Percentiles rank a stretch among this genome's conserved stretches.
Conservation (phyloP, 2,329 filamentous ascomycete genomes). For the Madurella mycetomatis region DNA sequence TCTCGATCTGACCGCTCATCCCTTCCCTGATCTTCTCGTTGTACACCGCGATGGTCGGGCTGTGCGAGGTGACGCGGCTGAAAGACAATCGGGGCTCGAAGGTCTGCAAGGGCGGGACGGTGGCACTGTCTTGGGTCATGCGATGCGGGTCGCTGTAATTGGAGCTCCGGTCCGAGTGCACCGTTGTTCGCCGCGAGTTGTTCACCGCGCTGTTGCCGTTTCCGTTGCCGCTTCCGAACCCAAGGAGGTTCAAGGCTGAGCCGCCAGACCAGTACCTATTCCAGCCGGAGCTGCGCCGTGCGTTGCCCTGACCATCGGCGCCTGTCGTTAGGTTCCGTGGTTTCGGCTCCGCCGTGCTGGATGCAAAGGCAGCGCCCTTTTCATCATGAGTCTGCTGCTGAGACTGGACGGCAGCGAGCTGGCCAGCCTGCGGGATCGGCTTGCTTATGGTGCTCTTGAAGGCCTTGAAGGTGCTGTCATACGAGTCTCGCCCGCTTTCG, state of each 20-base stretch:
- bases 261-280: conserved; percentile 74
- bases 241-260: conserved; percentile 62
- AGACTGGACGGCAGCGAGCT: conserved; percentile 17
- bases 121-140: conserved; percentile 62
- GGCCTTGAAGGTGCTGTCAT: conserved; percentile 55
- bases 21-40: conserved; percentile 50
- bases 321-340: conserved; percentile 33
- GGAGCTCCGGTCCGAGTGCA: conserved; percentile 53
- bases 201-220: conserved; percentile 23
- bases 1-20: conserved; percentile 57
- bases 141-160: conserved; percentile 46
- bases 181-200: conserved; percentile 44
- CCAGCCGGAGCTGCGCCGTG: conserved; percentile 67
- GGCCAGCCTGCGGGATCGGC: conserved; percentile 48
- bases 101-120: conserved; percentile 64
- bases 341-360: conserved; percentile 29
- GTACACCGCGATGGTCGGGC: conserved; percentile 63
- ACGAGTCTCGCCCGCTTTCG: conserved; percentile 53
- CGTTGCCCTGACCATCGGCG: conserved; percentile 38
- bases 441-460: conserved; percentile 60
- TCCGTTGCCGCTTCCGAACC: conserved; percentile 45
- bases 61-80: conserved; percentile 63
- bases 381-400: conserved; percentile 37
- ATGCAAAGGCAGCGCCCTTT: conserved; percentile 38
- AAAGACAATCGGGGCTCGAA: conserved; percentile 58